These are phyloP conservation scores for Larix sibirica DNA, from an alignment of 83 land plant genomes.

Conservation along the genomic window DNA sequence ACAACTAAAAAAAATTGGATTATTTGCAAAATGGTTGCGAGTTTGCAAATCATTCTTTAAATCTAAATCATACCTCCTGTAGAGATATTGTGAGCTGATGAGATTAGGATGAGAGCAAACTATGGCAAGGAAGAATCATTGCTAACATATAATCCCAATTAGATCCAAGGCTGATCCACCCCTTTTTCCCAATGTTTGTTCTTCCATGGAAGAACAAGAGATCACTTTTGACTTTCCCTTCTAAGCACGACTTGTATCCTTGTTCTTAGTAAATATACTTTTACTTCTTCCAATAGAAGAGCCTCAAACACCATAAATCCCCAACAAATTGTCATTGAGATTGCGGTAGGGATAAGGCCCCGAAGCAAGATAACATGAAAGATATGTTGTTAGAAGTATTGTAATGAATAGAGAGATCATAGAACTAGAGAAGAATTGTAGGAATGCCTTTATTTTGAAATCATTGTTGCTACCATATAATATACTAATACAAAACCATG, in stretches of 20 bases:
- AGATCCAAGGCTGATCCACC: constrained; percentile 34
- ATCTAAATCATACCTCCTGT: too few species aligned
- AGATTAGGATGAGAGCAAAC: too few species aligned
- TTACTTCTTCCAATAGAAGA: constrained; percentile 71
- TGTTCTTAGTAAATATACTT: constrained; percentile 23
- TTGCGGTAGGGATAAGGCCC: constrained; percentile 83
- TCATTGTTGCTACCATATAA: not conserved
- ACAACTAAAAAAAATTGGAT: too few species aligned
- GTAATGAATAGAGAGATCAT: not conserved
- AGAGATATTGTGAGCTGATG: too few species aligned
- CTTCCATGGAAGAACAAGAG: constrained; percentile 78
- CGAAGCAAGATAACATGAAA: constrained; percentile 25
- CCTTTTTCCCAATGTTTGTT: constrained; percentile 67
- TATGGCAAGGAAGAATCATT: too few species aligned
- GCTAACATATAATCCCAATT: too few species aligned
- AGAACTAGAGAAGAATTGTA: not conserved
- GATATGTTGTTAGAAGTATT: not conserved
- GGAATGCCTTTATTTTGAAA: not conserved
- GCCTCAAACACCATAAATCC: constrained; percentile 72
- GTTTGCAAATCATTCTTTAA: too few species aligned
- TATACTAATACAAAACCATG: too few species aligned
- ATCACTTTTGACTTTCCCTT: constrained; percentile 45
- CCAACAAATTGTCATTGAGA: not conserved
- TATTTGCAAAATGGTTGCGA: too few species aligned
- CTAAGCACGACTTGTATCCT: not conserved